Evolutionary conservation across 164 flowering plant species (phyloP).

Genomic region (Berberis thunbergii): DNA sequence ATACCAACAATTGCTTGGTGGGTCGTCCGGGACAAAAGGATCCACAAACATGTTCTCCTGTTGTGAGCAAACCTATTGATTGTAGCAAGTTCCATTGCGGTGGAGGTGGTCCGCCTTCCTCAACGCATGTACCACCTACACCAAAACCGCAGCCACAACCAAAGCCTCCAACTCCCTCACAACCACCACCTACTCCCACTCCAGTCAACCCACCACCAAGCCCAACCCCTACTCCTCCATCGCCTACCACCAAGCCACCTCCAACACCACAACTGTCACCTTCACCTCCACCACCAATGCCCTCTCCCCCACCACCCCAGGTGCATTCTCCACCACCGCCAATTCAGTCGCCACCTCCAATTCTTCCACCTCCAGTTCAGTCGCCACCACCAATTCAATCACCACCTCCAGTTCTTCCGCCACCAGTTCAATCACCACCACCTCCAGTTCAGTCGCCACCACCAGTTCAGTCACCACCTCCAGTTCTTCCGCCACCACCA

Average conservation of each 20-base stretch:
- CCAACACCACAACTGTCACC: conserved; percentile 2
- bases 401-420: conserved; percentile 1
- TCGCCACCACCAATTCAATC: neutral
- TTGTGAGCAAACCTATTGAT: conserved; percentile 3
- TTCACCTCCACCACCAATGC: neutral
- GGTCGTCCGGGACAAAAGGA: conserved; percentile 2
- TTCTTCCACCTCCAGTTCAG: neutral
- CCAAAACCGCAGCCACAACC: neutral
- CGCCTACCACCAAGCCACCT: neutral
- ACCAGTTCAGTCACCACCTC: neutral
- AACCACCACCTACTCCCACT: neutral
- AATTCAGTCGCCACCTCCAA: no score
- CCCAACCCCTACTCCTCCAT: neutral
- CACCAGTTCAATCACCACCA: conserved; percentile 2
- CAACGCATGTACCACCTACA: neutral
- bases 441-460: neutral
- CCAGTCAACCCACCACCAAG: neutral
- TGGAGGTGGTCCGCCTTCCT: neutral
- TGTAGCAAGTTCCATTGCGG: conserved; percentile 2
- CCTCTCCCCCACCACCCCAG: conserved; percentile 1
- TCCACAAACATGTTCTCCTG: neutral
- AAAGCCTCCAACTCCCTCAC: no score
- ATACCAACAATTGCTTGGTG: conserved; percentile 5
- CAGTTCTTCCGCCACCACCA: neutral
- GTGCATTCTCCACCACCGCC: conserved; percentile 7